phyloP scores from a whole-genome alignment of 805 yeast genomes.

The Suhomyces kilbournensis region DNA sequence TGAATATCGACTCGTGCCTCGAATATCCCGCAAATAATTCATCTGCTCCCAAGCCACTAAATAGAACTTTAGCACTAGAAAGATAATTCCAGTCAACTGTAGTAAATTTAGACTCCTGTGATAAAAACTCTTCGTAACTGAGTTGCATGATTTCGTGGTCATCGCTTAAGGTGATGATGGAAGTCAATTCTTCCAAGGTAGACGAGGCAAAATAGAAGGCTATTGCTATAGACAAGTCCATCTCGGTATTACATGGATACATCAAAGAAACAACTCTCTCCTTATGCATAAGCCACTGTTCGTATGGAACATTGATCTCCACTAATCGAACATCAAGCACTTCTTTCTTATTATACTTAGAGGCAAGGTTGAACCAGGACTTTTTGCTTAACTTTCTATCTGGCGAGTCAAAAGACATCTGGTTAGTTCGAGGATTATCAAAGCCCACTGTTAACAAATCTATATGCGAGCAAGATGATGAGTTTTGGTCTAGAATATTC shows the following conservation, averaged over 20 bases:
- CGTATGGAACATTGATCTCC: constrained; percentile 72
- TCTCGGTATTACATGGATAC: constrained; percentile 83
- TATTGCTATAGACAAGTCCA: constrained; percentile 93
- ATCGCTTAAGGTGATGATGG: not conserved
- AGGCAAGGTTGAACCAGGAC: constrained; percentile 54
- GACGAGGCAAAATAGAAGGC: constrained; percentile 83
- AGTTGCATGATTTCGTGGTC: not conserved
- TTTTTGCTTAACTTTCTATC: constrained; percentile 74
- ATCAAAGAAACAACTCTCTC: constrained; percentile 61
- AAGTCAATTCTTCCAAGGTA: constrained; percentile 1
- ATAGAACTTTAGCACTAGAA: constrained; percentile 63
- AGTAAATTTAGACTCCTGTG: constrained; percentile 6
- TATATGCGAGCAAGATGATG: constrained; percentile 27
- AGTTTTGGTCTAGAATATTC: constrained; percentile 16
- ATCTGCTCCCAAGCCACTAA: constrained; percentile 97
- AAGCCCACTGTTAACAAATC: constrained; percentile 93
- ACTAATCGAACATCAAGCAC: constrained; percentile 47
- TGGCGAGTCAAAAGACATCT: constrained; percentile 66
- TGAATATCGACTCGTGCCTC: constrained; percentile 61
- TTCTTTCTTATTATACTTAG: constrained; percentile 32
- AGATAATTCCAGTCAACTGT: not conserved
- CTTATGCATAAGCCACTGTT: constrained; percentile 53
- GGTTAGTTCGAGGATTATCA: constrained; percentile 77
- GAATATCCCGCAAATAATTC: constrained; percentile 96
- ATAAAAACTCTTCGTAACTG: constrained; percentile 18